Percentiles rank a stretch among this genome's conserved stretches.
Conservation (phyloP, 805 yeast genomes). For the Komagataella phaffii region DNA sequence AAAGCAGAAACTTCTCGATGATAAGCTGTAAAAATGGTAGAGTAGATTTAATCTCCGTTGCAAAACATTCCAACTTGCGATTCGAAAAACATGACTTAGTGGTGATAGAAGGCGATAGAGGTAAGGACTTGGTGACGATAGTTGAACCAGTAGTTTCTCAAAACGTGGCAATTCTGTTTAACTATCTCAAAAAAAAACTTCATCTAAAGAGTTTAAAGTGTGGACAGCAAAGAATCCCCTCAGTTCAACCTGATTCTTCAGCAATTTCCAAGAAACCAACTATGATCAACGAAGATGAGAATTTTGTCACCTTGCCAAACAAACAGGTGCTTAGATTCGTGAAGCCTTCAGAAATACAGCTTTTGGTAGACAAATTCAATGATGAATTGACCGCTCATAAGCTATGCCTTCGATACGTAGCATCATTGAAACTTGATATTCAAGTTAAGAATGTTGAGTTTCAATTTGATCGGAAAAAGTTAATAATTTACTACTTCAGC, state of each 20-base stretch:
- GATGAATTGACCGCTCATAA: slow-evolving; percentile 64
- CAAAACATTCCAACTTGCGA: slow-evolving; percentile 46
- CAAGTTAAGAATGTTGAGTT: slow-evolving; percentile 64
- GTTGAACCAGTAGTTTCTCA: slow-evolving; percentile 50
- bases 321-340: slow-evolving; percentile 71
- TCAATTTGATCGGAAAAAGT: slow-evolving; percentile 69
- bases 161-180: slow-evolving; percentile 56
- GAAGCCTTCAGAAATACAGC: slow-evolving; percentile 53
- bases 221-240: slow-evolving; percentile 13
- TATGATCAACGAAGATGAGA: slow-evolving; percentile 38
- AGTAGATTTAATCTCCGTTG: slow-evolving; percentile 56
- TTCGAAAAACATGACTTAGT: slow-evolving; percentile 53
- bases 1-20: slow-evolving; percentile 21
- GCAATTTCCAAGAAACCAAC: slow-evolving; percentile 9
- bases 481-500: slow-evolving; percentile 57
- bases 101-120: slow-evolving; percentile 75
- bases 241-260: slow-evolving; percentile 5
- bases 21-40: slow-evolving; percentile 25
- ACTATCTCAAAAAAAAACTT: slow-evolving; percentile 60
- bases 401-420: slow-evolving; percentile 38
- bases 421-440: slow-evolving; percentile 29
- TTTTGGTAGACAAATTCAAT: slow-evolving; percentile 46
- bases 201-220: slow-evolving; percentile 40
- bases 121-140: slow-evolving; percentile 66
- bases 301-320: slow-evolving; percentile 58